Evolutionary conservation across 176 grass and related monocot species (phyloP).

Genomic region (Avena eriantha): DNA sequence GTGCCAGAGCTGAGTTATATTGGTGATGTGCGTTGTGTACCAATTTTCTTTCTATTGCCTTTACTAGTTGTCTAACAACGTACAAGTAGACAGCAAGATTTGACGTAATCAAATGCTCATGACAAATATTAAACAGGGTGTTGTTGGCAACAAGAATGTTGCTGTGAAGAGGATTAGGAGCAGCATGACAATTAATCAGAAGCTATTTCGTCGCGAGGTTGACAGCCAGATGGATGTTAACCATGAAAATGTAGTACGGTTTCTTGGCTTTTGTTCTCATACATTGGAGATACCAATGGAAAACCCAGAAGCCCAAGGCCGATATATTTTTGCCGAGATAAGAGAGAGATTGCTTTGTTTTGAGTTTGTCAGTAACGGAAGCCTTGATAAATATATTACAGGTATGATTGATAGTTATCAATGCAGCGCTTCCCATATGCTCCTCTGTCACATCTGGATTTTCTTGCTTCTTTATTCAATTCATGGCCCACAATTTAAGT

Average conservation of each 20-base stretch:
- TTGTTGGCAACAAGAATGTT: not conserved
- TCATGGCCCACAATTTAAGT: not conserved
- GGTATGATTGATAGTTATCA: not conserved
- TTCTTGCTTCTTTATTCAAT: not conserved
- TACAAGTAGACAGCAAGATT: not conserved
- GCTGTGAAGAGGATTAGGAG: not conserved
- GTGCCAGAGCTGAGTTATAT: not conserved
- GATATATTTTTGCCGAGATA: not conserved
- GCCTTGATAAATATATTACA: not conserved
- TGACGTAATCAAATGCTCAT: not conserved
- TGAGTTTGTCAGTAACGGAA: not conserved
- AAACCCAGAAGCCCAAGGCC: not conserved
- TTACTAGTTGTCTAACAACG: not conserved
- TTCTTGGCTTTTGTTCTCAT: not conserved
- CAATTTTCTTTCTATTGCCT: not conserved
- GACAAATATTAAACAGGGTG: not conserved
- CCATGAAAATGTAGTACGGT: not conserved
- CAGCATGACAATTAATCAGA: not conserved
- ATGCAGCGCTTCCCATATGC: too few relatives aligned
- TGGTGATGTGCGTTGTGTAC: not conserved
- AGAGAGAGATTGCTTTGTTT: not conserved
- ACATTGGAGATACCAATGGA: not conserved
- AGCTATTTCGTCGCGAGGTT: not conserved
- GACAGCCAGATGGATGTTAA: not conserved
- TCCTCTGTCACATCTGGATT: too few relatives aligned